These are phyloP conservation scores for Centella asiatica DNA, from an alignment of 129 eudicot genomes.

Conservation along the genomic window DNA sequence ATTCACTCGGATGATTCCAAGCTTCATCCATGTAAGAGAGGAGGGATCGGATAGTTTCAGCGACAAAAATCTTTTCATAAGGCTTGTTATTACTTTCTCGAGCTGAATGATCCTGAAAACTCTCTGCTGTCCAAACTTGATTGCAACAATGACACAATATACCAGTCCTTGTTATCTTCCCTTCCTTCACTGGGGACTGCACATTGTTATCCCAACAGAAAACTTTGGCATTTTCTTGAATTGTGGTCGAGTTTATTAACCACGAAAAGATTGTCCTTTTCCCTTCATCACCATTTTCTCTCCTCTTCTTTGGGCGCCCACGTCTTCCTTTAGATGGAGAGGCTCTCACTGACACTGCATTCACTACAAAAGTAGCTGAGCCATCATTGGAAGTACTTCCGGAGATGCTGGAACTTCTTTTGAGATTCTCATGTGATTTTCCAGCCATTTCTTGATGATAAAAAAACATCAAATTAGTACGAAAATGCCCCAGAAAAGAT, in stretches of 20 bases:
- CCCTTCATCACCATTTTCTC: neutral
- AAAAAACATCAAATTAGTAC: neutral
- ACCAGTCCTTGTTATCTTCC: slow-evolving; percentile 33
- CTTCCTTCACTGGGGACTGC: slow-evolving; percentile 18
- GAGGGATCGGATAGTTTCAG: slow-evolving; percentile 15
- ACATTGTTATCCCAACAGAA: slow-evolving; percentile 12
- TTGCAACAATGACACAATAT: slow-evolving; percentile 47
- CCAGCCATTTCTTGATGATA: slow-evolving; percentile 1
- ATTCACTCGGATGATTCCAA: slow-evolving; percentile 29
- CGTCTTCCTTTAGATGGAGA: neutral
- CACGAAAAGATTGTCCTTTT: slow-evolving; percentile 40
- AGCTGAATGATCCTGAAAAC: slow-evolving; percentile 36
- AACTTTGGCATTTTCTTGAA: slow-evolving; percentile 24
- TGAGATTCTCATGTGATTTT: neutral
- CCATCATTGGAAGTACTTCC: neutral
- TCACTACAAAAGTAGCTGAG: neutral
- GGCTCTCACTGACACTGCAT: neutral
- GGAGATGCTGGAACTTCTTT: slow-evolving; percentile 9
- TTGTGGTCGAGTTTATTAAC: slow-evolving; percentile 25
- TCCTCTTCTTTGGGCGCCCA: neutral
- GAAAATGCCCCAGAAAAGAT: neutral
- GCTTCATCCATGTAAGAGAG: slow-evolving; percentile 33
- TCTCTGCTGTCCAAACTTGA: slow-evolving; percentile 13
- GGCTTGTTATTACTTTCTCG: slow-evolving; percentile 20
- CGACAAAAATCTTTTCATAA: slow-evolving; percentile 24